A percentile compares a stretch with the other conserved stretches of the same genome.
phyloP scores from a whole-genome alignment of 495 filamentous ascomycete species.

The Neurospora sp. region DNA sequence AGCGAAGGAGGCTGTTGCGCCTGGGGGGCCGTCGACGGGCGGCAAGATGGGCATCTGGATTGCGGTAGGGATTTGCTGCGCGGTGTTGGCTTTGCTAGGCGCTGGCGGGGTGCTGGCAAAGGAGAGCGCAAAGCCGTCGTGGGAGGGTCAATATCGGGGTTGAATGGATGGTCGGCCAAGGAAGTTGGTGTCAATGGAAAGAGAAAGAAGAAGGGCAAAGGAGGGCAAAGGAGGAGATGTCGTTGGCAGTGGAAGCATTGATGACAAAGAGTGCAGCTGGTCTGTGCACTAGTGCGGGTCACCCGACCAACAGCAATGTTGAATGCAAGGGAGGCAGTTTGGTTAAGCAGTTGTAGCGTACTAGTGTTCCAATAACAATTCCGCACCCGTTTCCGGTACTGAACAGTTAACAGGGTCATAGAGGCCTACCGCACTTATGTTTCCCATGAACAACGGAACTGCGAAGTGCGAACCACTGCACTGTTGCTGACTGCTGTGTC shows the following conservation, averaged over 20 bases:
- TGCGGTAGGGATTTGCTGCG: not conserved
- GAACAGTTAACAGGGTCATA: no score
- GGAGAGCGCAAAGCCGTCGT: not conserved
- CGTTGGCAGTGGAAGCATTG: not conserved
- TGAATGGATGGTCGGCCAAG: not conserved
- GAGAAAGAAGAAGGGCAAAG: not conserved
- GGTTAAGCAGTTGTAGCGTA: no score
- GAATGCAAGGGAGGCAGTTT: no score
- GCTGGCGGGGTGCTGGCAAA: not conserved
- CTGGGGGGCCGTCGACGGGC: no score
- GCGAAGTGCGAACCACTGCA: no score
- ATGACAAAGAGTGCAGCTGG: not conserved
- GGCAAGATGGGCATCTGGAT: not conserved
- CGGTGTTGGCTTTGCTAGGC: not conserved
- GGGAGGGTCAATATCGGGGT: not conserved
- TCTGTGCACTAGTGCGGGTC: not conserved
- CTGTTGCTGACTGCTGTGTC: no score
- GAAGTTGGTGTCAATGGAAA: not conserved
- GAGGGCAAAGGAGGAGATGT: not conserved
- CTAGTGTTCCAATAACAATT: no score
- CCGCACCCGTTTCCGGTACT: no score
- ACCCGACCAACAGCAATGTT: not conserved
- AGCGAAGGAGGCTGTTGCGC: no score
- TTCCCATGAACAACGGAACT: no score
- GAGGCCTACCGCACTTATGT: no score